A percentile compares a stretch with the other conserved stretches of the same genome.
Conservation (phyloP, 2,329 filamentous ascomycete species). For the Ceratocystis papillata region DNA sequence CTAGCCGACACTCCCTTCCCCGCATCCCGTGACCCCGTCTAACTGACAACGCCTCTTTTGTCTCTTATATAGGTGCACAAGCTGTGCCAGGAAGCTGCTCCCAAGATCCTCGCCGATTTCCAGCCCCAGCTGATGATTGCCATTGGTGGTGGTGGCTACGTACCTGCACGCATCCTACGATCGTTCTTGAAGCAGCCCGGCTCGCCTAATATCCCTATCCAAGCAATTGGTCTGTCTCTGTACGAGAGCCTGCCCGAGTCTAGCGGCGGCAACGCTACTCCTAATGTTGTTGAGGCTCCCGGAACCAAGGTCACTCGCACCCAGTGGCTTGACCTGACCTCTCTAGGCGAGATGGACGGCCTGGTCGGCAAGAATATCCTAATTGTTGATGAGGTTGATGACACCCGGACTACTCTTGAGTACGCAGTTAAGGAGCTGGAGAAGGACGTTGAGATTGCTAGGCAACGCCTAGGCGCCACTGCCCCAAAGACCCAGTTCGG, state of each 20-base stretch:
- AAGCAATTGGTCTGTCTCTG: slow-evolving; percentile 94
- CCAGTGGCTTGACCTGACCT: slow-evolving; percentile 90
- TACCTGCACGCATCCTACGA: slow-evolving; percentile 89
- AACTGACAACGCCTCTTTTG: slow-evolving; percentile 18
- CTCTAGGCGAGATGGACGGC: slow-evolving; percentile 72
- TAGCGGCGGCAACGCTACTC: slow-evolving; percentile 40
- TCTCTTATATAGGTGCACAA: slow-evolving; percentile 67
- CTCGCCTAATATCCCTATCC: slow-evolving; percentile 91
- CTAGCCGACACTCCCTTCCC: not conserved
- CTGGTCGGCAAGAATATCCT: slow-evolving; percentile 83
- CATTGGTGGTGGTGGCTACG: slow-evolving; percentile 94
- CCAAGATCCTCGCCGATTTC: slow-evolving; percentile 71
- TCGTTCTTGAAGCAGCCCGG: slow-evolving; percentile 90
- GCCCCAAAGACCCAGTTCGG: slow-evolving; percentile 68
- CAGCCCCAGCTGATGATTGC: slow-evolving; percentile 95
- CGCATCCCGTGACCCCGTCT: not conserved
- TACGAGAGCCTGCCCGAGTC: slow-evolving; percentile 68
- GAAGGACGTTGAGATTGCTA: slow-evolving; percentile 82
- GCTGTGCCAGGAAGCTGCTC: slow-evolving; percentile 79
- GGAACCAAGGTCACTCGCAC: slow-evolving; percentile 94
- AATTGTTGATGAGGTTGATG: slow-evolving; percentile 92
- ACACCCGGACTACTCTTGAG: slow-evolving; percentile 86
- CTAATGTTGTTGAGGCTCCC: slow-evolving; percentile 52
- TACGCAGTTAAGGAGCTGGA: slow-evolving; percentile 87
- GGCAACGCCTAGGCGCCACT: slow-evolving; percentile 57